phyloP scores from a whole-genome alignment of 257 asterid genomes.

The Paraleonurus japonicus region DNA sequence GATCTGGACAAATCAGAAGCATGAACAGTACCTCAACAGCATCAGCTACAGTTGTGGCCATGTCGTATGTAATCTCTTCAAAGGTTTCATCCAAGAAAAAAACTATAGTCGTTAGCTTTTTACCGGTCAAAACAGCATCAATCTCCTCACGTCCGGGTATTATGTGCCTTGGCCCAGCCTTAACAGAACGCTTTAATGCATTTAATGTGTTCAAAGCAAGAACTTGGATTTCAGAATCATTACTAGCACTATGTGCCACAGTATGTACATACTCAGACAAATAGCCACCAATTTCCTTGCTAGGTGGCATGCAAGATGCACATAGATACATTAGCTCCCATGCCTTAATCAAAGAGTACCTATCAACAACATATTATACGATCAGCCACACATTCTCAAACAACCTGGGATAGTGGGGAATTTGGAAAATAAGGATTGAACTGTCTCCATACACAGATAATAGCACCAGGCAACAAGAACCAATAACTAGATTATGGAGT shows the following conservation, averaged over 20 bases:
- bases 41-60: conserved; percentile 94
- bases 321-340: conserved; percentile 97
- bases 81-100: conserved; percentile 98
- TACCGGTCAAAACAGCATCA: conserved; percentile 89
- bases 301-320: conserved; percentile 98
- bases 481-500: conserved; percentile 6
- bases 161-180: conserved; percentile 91
- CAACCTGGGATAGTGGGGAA: not conserved
- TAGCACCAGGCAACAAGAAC: not conserved
- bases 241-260: conserved; percentile 62
- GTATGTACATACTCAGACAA: conserved; percentile 77
- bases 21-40: conserved; percentile 81
- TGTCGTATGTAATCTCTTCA: conserved; percentile 95
- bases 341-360: conserved; percentile 73
- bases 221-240: conserved; percentile 81
- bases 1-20: conserved; percentile 7
- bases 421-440: conserved; percentile 4
- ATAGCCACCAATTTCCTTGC: conserved; percentile 93
- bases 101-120: conserved; percentile 91
- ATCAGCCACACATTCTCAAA: conserved; percentile 23
- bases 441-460: not conserved
- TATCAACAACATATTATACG: conserved; percentile 33
- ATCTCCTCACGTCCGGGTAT: conserved; percentile 95
- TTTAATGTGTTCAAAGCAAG: conserved; percentile 82
- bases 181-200: conserved; percentile 84